These are phyloP conservation scores for Pseudocercospora fuligena DNA, from an alignment of 2,329 filamentous ascomycete genomes.

Conservation along the genomic window DNA sequence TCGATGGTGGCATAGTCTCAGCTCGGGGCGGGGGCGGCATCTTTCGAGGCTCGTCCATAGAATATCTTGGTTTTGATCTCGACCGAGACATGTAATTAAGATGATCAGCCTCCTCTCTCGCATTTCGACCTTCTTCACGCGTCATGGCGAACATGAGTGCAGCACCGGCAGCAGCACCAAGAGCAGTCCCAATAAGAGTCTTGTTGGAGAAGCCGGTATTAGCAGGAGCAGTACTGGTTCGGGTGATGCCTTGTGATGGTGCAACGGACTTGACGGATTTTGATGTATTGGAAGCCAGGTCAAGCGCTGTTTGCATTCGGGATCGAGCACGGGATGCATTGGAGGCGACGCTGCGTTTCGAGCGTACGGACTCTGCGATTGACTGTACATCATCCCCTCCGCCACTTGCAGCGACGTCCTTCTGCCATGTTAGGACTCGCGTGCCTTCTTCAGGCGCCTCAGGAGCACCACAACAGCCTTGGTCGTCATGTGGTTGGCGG, in stretches of 20 bases:
- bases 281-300: constrained; percentile 34
- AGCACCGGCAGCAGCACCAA: constrained; percentile 79
- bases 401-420: constrained; percentile 42
- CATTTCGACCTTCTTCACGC: constrained; percentile 60
- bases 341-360: constrained; percentile 22
- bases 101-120: constrained; percentile 48
- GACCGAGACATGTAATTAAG: constrained; percentile 30
- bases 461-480: constrained; percentile 44
- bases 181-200: constrained; percentile 67
- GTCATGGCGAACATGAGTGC: constrained; percentile 77
- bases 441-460: constrained; percentile 45
- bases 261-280: constrained; percentile 28
- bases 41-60: constrained; percentile 19
- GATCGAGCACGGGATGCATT: constrained; percentile 31
- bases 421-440: constrained; percentile 53
- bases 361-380: constrained; percentile 21
- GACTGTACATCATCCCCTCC: constrained; percentile 33
- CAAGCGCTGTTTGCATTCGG: constrained; percentile 32
- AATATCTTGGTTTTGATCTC: constrained; percentile 25
- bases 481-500: constrained; percentile 42
- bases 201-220: constrained; percentile 31
- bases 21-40: constrained; percentile 22
- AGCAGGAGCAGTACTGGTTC: constrained; percentile 27
- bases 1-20: constrained; percentile 16
- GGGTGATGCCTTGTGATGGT: constrained; percentile 26